A percentile compares a stretch with the other conserved stretches of the same genome.
phyloP scores from a whole-genome alignment of 2,329 filamentous ascomycete species.

The Cryphonectria carpinicola region DNA sequence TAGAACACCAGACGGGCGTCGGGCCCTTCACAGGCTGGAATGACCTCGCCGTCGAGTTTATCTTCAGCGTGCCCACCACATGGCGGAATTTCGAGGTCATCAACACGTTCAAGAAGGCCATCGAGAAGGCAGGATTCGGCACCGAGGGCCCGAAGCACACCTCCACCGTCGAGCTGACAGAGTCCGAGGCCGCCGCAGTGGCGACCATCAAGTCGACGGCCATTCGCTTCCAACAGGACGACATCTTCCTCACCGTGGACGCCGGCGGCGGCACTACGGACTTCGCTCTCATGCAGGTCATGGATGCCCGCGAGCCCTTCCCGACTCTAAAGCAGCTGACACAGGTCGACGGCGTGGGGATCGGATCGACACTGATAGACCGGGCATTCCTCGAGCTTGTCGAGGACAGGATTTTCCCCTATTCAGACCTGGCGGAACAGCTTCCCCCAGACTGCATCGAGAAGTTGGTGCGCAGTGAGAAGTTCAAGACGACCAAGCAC shows the following conservation, averaged over 20 bases:
- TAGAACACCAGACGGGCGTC: slow-evolving; percentile 45
- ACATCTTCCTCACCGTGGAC: slow-evolving; percentile 49
- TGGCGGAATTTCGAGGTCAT: slow-evolving; percentile 56
- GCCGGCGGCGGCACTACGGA: slow-evolving; percentile 53
- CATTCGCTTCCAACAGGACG: slow-evolving; percentile 42
- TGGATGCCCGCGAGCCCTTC: slow-evolving; percentile 36
- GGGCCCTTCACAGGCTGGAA: slow-evolving; percentile 45
- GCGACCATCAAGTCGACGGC: slow-evolving; percentile 49
- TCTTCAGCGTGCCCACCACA: slow-evolving; percentile 62
- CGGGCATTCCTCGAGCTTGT: slow-evolving; percentile 46
- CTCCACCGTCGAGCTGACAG: slow-evolving; percentile 50
- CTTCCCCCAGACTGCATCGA: slow-evolving; percentile 44
- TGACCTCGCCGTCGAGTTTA: slow-evolving; percentile 52
- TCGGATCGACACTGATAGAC: slow-evolving; percentile 52
- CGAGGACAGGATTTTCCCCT: slow-evolving; percentile 40
- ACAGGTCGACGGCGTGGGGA: slow-evolving; percentile 49
- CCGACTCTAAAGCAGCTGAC: slow-evolving; percentile 37
- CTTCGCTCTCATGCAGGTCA: slow-evolving; percentile 48
- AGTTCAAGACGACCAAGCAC: slow-evolving; percentile 44
- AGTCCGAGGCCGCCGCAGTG: slow-evolving; percentile 53
- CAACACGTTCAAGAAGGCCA: slow-evolving; percentile 53
- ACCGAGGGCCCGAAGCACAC: slow-evolving; percentile 43
- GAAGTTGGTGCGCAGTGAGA: slow-evolving; percentile 43
- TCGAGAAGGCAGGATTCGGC: slow-evolving; percentile 54
- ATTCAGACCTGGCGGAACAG: slow-evolving; percentile 39